Percentiles rank a stretch among this genome's conserved stretches.
Conservation (phyloP, 129 eudicot genomes). For the Lonicera japonica region DNA sequence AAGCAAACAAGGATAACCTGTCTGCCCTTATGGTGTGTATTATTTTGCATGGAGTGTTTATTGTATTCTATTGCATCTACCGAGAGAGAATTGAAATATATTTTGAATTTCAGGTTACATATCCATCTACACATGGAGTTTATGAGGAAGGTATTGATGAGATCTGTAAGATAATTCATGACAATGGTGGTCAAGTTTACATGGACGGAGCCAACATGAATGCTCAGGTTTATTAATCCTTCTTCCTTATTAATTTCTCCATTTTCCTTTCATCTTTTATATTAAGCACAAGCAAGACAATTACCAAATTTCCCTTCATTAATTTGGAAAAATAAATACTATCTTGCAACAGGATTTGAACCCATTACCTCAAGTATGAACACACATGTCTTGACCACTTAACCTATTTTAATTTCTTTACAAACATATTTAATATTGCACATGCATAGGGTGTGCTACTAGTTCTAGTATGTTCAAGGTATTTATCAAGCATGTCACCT, state of each 20-base stretch:
- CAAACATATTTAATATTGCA: too few species aligned
- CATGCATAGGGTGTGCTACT: too few species aligned
- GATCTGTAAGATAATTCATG: constrained; percentile 88
- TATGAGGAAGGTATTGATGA: constrained; percentile 98
- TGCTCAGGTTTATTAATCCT: constrained; percentile 64
- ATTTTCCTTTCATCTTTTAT: too few species aligned
- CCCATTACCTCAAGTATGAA: too few species aligned
- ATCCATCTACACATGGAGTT: constrained; percentile 91
- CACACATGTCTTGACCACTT: too few species aligned
- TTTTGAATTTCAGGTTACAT: constrained; percentile 57
- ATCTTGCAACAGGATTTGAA: too few species aligned
- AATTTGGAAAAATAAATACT: too few species aligned
- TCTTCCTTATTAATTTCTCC: neutral
- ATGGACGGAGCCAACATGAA: constrained; percentile 99
- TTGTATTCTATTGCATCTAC: neutral
- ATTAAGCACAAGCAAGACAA: too few species aligned
- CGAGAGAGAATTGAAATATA: neutral
- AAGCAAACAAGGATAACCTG: constrained; percentile 65
- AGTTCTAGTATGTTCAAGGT: too few species aligned
- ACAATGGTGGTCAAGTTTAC: constrained; percentile 98
- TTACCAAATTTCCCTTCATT: too few species aligned
- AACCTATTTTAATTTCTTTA: too few species aligned
- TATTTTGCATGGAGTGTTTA: neutral
- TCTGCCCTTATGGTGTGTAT: constrained; percentile 84
- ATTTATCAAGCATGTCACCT: too few species aligned